Base-by-base conservation (phyloP, 805 yeast genomes). In the Starmera amethionina region DNA sequence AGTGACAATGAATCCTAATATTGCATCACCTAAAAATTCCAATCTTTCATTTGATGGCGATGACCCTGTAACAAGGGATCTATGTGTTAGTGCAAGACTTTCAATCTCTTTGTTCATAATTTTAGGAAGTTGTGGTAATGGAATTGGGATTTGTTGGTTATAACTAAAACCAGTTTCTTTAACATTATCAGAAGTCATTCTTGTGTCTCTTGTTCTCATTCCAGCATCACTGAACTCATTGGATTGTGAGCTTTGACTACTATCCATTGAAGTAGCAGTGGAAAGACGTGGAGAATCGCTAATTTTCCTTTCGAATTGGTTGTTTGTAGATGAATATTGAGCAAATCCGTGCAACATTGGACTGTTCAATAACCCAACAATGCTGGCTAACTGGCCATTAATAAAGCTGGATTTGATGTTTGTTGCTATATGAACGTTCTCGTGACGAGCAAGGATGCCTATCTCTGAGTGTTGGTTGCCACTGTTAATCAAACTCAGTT, bases 11-110 rank as follows among this genome's bases (percentile, higher is more conserved):
- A 70, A 71, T 53, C 82, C 81, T 43, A 88, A 64, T 16, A 85
- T 72, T 1, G 95, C 75, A 60, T 88, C 95, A 12, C 96, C 96
- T 33, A 84, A 62, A 52, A 84, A 86, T 63, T 85, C 96, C 19
- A 87, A 64, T 38, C 95, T 69, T 64, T 87, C 95, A 56, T 88
- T 84, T 7, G 19, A 7, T 18, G 5, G 18, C 2, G 15, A 16
- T 19, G 29, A 30, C 5, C 13, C 25, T 11, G 11, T 3, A 75
- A 72, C n/a, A 77, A 73, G 67, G 0, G 95, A 85, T 47, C 77
- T 76, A 57, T 88, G 96, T 30, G 81, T 75, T 54, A 86, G 88
- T 0, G 84, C 93, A 36, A 80, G 69, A 8, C 74, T 72, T 44
- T 68, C 63, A 11, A 86, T 67, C 3, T 6, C 62, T 63, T 1